Percentiles rank a stretch among this genome's conserved stretches.
Conservation (phyloP, 345 rosid species). For the Mangifera indica region DNA sequence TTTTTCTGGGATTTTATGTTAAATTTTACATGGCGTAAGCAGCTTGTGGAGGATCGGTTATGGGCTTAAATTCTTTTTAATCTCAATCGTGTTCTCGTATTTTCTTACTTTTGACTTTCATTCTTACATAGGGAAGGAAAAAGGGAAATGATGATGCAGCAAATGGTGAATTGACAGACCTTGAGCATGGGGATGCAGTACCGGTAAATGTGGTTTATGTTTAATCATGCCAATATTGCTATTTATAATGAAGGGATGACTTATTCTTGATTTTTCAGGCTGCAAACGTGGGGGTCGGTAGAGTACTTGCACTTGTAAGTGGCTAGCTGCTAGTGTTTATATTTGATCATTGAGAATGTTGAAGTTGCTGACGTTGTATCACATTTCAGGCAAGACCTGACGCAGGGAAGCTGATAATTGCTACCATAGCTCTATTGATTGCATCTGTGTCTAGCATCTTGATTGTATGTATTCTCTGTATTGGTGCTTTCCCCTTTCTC, state of each 20-base stretch:
- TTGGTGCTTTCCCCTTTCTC: not conserved
- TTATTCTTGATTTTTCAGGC: conserved; percentile 14
- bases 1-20: not conserved
- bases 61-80: not conserved
- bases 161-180: conserved; percentile 23
- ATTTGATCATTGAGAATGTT: not conserved
- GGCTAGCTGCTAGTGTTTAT: not conserved
- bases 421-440: conserved; percentile 18
- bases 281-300: conserved; percentile 22
- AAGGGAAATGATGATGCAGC: conserved; percentile 25
- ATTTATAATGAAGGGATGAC: not conserved
- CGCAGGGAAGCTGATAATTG: conserved; percentile 27
- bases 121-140: conserved; percentile 29
- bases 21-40: too few species aligned
- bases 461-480: conserved; percentile 16
- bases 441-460: conserved; percentile 25
- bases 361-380: not conserved
- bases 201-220: conserved; percentile 13
- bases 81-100: not conserved
- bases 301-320: conserved; percentile 30
- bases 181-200: conserved; percentile 27
- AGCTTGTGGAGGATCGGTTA: not conserved
- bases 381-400: conserved; percentile 25
- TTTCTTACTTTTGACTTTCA: not conserved
- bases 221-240: not conserved